Evolutionary conservation across 2,329 filamentous ascomycete genomes (phyloP), one percentile per base, ranked within the genome.

Genomic region (Didymella arachidicola): DNA sequence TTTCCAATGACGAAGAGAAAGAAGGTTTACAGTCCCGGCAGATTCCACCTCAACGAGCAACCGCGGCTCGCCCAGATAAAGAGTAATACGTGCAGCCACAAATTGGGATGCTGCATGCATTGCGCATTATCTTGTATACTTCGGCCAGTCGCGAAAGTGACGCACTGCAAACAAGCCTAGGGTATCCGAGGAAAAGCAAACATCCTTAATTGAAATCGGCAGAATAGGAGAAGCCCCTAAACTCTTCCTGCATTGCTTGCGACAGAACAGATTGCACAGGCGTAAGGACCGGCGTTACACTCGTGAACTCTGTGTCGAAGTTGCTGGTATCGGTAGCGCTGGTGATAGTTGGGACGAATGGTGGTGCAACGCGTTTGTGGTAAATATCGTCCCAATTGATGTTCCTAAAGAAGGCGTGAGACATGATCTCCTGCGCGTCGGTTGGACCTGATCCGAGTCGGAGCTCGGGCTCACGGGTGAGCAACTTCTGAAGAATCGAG

Each of bases 321-420:
- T 99, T 99, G 84, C 93, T 97, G n/a, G 95, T 99, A 81, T 99
- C 95, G 42, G 95, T 97, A 8, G 93, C 86, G 75, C 86, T 96
- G 79, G 90, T 95, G 71, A 99, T 96, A 36, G 87, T 87, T 18
- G 95, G 95, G 78, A 93, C 79, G 82, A 97, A 98, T 0, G 95
- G 95, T 53, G 95, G 90, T 52, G 88, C 86, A 19, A 97, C 87
- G 34, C 92, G 87, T 86, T 98, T 99, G 81, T 97, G 87, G 78
- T 97, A 98, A 61, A 99, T 93, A 74, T 99, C 95, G 66, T 99
- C 95, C 95, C 95, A 99, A 79, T 95, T 96, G 77, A 98, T 91
- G 76, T 95, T 96, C 62, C 93, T 86, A 83, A 99, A 99, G 84
- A 99, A 99, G 1, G 95, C 92, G 77, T 99, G 95, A 74, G 89